phyloP scores from a whole-genome alignment of 805 yeast genomes.

The Metschnikowia henanensis region DNA sequence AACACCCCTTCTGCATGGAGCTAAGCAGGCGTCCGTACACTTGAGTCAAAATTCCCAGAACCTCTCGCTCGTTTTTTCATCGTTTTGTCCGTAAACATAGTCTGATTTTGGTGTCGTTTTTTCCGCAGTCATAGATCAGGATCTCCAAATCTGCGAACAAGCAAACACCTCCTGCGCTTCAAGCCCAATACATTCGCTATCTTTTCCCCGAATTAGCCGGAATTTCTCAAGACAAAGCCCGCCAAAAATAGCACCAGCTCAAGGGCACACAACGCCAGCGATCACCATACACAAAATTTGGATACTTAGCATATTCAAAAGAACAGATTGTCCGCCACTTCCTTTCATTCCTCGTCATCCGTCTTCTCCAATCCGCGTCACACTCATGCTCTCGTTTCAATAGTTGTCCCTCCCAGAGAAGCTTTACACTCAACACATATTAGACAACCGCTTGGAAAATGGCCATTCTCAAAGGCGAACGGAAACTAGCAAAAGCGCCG shows the following conservation, averaged over 20 bases:
- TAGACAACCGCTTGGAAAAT: neutral
- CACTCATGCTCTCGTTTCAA: conserved; percentile 6
- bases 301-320: too few species aligned
- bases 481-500: conserved; percentile 1
- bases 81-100: too few species aligned
- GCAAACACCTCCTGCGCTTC: too few species aligned
- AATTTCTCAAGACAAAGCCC: too few species aligned
- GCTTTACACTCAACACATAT: neutral
- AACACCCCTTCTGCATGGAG: conserved; percentile 1
- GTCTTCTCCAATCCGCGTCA: neutral
- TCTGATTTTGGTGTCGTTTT: too few species aligned
- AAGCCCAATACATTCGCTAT: too few species aligned
- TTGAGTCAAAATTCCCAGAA: neutral
- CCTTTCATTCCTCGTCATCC: neutral
- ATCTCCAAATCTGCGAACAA: too few species aligned
- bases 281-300: neutral
- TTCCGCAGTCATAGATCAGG: too few species aligned
- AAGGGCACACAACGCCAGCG: neutral
- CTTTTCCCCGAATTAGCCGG: too few species aligned
- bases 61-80: neutral
- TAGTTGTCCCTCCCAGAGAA: neutral
- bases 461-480: conserved; percentile 6
- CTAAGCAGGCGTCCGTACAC: conserved; percentile 6
- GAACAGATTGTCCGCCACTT: neutral
- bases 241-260: conserved; percentile 5